These are phyloP conservation scores for Trichosporon sp. DNA, from an alignment of 1,284 basidiomycete genomes.

Conservation along the genomic window DNA sequence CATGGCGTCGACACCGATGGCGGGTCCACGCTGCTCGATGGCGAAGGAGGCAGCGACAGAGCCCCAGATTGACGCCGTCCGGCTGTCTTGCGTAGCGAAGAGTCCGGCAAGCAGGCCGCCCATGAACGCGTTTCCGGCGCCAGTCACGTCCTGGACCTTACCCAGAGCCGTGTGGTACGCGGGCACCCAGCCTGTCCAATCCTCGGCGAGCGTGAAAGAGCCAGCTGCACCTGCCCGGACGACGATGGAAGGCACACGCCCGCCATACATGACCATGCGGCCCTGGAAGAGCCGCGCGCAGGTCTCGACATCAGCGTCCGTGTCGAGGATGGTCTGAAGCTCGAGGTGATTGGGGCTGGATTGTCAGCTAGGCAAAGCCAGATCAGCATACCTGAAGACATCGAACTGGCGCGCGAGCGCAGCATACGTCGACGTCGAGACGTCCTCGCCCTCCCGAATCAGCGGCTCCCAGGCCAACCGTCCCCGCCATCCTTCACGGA, in stretches of 20 bases:
- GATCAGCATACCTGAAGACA: constrained; percentile 40
- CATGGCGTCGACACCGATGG: constrained; percentile 38
- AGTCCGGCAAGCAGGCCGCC: constrained; percentile 80
- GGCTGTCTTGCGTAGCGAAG: constrained; percentile 62
- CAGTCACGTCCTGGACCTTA: constrained; percentile 79
- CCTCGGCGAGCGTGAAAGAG: constrained; percentile 62
- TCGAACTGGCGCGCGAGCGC: constrained; percentile 37
- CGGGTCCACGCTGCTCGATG: constrained; percentile 73
- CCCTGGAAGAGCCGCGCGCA: constrained; percentile 25
- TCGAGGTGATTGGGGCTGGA: constrained; percentile 60
- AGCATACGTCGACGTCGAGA: constrained; percentile 18
- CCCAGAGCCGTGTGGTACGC: constrained; percentile 69
- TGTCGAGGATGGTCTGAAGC: constrained; percentile 53
- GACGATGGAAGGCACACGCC: constrained; percentile 60
- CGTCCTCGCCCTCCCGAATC: constrained; percentile 25
- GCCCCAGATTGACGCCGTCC: constrained; percentile 69
- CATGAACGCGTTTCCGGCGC: constrained; percentile 84
- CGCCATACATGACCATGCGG: constrained; percentile 52
- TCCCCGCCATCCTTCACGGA: constrained; percentile 63
- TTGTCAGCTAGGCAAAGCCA: not conserved
- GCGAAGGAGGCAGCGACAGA: constrained; percentile 77
- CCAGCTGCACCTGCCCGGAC: constrained; percentile 78
- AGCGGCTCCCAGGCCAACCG: constrained; percentile 81
- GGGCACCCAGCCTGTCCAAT: constrained; percentile 66
- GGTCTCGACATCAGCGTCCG: constrained; percentile 41